phyloP scores from a whole-genome alignment of 306 rosid species.

The Pachyrhizus erosus region DNA sequence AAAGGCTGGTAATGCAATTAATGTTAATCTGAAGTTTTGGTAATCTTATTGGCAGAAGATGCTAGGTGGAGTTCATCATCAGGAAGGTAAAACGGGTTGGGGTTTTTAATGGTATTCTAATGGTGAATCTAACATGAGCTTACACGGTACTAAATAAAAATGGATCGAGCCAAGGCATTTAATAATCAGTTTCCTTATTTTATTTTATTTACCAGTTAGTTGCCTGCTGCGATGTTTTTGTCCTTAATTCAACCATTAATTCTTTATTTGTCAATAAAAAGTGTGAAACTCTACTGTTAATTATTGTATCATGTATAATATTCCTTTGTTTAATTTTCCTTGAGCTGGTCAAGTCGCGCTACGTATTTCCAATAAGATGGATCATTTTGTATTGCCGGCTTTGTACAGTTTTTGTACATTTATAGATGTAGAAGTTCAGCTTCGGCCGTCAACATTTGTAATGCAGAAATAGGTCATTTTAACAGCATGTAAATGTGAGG shows the following conservation, averaged over 20 bases:
- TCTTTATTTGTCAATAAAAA: too few relatives aligned
- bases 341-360: not conserved
- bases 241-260: too few relatives aligned
- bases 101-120: not conserved
- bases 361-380: not conserved
- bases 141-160: not conserved
- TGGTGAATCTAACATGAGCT: not conserved
- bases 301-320: too few relatives aligned
- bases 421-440: not conserved
- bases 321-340: not conserved
- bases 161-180: not conserved
- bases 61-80: conserved; percentile 7
- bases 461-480: not conserved
- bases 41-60: conserved; percentile 12
- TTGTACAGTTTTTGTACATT: not conserved
- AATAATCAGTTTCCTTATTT: too few relatives aligned
- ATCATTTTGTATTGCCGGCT: not conserved
- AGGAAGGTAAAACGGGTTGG: not conserved
- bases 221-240: too few relatives aligned
- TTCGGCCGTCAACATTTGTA: not conserved
- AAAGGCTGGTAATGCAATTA: not conserved
- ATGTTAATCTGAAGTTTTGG: not conserved
- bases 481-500: not conserved
- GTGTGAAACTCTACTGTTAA: too few relatives aligned
- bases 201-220: too few relatives aligned